Percentiles rank a stretch among this genome's conserved stretches.
Conservation (phyloP, 352 stramenopile species). For the Globisporangium iwayamae region DNA sequence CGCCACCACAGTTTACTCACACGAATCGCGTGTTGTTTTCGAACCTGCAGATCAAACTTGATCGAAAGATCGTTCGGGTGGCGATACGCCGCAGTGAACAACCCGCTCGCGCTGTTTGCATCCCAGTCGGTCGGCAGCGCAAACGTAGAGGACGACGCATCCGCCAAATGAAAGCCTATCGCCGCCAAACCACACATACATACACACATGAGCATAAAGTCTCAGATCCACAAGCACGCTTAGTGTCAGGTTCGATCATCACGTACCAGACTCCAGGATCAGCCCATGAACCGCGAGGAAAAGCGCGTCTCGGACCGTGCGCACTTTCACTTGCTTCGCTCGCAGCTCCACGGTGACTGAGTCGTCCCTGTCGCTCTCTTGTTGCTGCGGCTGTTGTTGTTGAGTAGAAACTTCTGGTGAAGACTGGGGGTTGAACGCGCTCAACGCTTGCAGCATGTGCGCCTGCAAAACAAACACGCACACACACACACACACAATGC, state of each 20-base stretch:
- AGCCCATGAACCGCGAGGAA: conserved; percentile 71
- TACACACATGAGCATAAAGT: background rate
- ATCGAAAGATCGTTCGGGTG: conserved; percentile 46
- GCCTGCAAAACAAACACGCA: conserved; percentile 24
- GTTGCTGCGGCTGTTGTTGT: conserved; percentile 8
- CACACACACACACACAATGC: background rate
- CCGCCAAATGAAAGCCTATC: conserved; percentile 15
- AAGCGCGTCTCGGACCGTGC: conserved; percentile 52
- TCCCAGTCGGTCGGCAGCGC: conserved; percentile 54
- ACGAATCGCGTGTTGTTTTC: background rate
- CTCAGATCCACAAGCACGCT: background rate
- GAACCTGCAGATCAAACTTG: conserved; percentile 67
- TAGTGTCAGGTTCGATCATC: background rate
- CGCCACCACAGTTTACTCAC: background rate
- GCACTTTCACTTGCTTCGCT: conserved; percentile 40
- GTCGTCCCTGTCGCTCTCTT: conserved; percentile 37
- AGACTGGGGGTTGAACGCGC: conserved; percentile 29
- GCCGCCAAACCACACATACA: background rate
- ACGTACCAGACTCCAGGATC: conserved; percentile 63
- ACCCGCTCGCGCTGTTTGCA: conserved; percentile 46
- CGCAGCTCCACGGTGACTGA: conserved; percentile 36
- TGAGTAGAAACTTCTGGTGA: background rate
- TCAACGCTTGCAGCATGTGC: conserved; percentile 71
- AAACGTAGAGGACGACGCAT: conserved; percentile 20
- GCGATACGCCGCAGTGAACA: conserved; percentile 56